Conservation (phyloP, 2,329 filamentous ascomycete genomes). For the Lachnellula arida region DNA sequence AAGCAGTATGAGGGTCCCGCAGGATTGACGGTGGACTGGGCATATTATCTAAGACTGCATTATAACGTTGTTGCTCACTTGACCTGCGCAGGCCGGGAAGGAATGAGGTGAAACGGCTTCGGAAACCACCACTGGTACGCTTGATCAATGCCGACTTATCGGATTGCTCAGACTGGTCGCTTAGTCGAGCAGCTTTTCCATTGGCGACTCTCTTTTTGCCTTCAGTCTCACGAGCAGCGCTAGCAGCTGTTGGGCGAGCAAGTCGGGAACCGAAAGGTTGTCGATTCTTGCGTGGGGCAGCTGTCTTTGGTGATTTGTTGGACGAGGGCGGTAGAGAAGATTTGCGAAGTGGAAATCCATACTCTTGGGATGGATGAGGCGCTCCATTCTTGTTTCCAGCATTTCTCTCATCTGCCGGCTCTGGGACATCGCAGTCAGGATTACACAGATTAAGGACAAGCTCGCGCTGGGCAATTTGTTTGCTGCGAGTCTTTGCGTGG, state of each 20-base stretch:
- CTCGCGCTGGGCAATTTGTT: background rate
- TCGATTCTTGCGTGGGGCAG: background rate
- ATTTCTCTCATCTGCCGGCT: slow-evolving; percentile 4
- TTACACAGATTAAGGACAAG: background rate
- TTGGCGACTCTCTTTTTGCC: background rate
- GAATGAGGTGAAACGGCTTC: background rate
- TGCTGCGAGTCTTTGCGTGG: background rate
- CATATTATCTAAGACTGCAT: background rate
- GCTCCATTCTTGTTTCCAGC: slow-evolving; percentile 2
- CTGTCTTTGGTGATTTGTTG: background rate
- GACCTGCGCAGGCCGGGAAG: background rate
- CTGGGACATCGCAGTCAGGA: background rate
- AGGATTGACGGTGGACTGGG: background rate
- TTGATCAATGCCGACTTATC: background rate
- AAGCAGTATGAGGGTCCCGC: background rate
- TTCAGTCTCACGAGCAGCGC: slow-evolving; percentile 6
- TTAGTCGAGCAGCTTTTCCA: background rate
- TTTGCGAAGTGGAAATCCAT: background rate
- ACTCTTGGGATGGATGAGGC: background rate
- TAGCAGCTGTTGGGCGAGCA: slow-evolving; percentile 10
- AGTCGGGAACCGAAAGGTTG: slow-evolving; percentile 2
- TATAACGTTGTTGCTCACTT: background rate
- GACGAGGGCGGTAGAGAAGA: background rate
- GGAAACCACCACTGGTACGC: background rate
- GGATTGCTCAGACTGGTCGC: background rate